Percentiles rank a stretch among this genome's conserved stretches.
Conservation (phyloP, 306 rosid species). For the Rosa rugosa region DNA sequence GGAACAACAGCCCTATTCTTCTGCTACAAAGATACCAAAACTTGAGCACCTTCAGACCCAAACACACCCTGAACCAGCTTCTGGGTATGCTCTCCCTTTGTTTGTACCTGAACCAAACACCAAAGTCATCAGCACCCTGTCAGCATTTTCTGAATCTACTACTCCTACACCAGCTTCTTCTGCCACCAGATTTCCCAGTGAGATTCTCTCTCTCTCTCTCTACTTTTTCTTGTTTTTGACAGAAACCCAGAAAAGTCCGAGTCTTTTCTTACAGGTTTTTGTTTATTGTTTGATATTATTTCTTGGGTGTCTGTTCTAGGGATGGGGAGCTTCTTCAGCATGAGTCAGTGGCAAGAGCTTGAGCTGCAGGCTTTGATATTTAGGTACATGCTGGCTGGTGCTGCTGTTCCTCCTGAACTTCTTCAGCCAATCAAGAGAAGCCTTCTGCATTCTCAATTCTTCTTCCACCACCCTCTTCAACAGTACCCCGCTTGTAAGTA, state of each 20-base stretch:
- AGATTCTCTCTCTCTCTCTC: conserved; percentile 9
- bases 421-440: conserved; percentile 89
- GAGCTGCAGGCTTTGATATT: conserved; percentile 91
- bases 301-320: conserved; percentile 34
- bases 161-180: conserved; percentile 27
- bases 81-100: conserved; percentile 59
- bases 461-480: conserved; percentile 63
- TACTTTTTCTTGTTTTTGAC: not conserved
- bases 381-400: conserved; percentile 84
- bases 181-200: conserved; percentile 60
- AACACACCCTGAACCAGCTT: conserved; percentile 41
- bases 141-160: conserved; percentile 55
- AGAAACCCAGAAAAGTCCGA: conserved; percentile 17
- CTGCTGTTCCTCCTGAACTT: conserved; percentile 84
- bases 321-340: conserved; percentile 77
- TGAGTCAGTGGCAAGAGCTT: conserved; percentile 93
- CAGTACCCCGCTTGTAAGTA: conserved; percentile 64
- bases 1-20: conserved; percentile 43
- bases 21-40: conserved; percentile 79
- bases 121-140: conserved; percentile 51
- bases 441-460: conserved; percentile 48
- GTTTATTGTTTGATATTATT: not conserved
- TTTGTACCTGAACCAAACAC: conserved; percentile 61
- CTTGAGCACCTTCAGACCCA: conserved; percentile 56
- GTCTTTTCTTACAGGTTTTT: not conserved